A percentile compares a stretch with the other conserved stretches of the same genome.
phyloP scores from a whole-genome alignment of 2,329 filamentous ascomycete species.

The Exophiala phaeomuriformis region DNA sequence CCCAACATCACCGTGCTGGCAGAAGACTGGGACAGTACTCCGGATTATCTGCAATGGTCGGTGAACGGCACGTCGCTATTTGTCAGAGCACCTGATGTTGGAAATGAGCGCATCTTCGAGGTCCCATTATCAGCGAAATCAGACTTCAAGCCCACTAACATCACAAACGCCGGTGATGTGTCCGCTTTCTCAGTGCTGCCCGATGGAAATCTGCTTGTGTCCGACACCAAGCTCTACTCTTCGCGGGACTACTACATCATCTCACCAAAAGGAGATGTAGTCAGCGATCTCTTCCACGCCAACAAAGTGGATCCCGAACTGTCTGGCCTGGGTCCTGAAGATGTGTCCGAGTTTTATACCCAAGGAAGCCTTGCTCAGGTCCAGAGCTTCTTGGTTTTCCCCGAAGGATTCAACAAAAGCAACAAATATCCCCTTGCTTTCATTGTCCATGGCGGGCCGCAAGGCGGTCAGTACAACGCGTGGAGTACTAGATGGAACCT shows the following conservation, averaged over 20 bases:
- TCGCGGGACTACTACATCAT: conserved; percentile 33
- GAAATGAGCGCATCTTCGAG: conserved; percentile 41
- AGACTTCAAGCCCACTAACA: conserved; percentile 32
- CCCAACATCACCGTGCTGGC: conserved; percentile 35
- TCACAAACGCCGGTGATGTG: conserved; percentile 33
- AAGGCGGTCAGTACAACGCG: conserved; percentile 65
- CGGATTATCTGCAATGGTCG: conserved; percentile 45
- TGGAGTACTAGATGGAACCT: conserved; percentile 85
- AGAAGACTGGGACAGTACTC: conserved; percentile 47
- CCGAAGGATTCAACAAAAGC: conserved; percentile 54
- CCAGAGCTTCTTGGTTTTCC: conserved; percentile 37
- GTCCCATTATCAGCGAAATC: conserved; percentile 32
- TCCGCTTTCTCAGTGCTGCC: conserved; percentile 29
- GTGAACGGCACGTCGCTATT: conserved; percentile 55
- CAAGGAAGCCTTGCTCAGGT: conserved; percentile 33
- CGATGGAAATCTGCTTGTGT: conserved; percentile 31
- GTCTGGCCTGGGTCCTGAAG: conserved; percentile 31
- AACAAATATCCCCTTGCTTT: conserved; percentile 75
- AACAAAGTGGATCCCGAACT: conserved; percentile 37
- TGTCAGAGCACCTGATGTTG: conserved; percentile 66
- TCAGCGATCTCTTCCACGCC: conserved; percentile 31
- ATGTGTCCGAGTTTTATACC: conserved; percentile 35
- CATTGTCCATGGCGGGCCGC: conserved; percentile 76
- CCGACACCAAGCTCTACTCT: conserved; percentile 33
- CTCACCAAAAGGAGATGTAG: conserved; percentile 28